Base-by-base conservation (phyloP, 1,139 yeast genomes). In the Kodamaea anthophila region DNA sequence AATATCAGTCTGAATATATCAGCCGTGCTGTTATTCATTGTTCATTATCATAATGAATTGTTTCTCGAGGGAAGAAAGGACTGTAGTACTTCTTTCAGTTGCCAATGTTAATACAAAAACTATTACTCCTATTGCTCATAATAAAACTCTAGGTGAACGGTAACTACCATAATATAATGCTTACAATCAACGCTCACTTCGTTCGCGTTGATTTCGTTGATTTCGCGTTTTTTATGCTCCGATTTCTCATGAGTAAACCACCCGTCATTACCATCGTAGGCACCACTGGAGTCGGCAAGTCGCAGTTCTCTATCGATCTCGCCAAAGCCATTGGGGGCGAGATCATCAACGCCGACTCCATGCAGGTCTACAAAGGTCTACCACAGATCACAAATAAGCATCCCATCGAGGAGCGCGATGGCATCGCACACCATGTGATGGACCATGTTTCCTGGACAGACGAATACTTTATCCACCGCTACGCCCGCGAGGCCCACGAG, bases 251-350 rank as follows among this genome's bases (percentile, higher is more conserved):
- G n/a, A n/a, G n/a, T n/a, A n/a, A n/a, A n/a, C 2, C 38, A 46
- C 22, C 18, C 34, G 51, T 85, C 8, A 68, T 84, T 18, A 76
- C 85, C 16, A 75, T 85, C n/a, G 84, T 85, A 5, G 98, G 98
- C 0, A 88, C 96, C 21, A 91, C 98, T 0, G 98, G 98, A 1
- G 97, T 87, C n/a, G 98, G 98, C 0, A 91, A 91, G 50, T 88
- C 96, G 1, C 85, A 87, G 46, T 70, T 81, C 38, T 72, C 83
- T 33, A 78, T 87, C 5, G 94, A 87, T 37, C 55, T 91, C 10
- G 96, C 97, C 6, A 67, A 71, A 40, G 69, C 71, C 13, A 67
- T 83, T 34, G 72, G 79, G 51, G 98, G 98, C 13, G 97, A 93
- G 53, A 70, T 91, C 43, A 83, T 91, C 44, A 91, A 91, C 56